Conservation (phyloP, 495 filamentous ascomycete genomes). For the Podospora pseudopauciseta region DNA sequence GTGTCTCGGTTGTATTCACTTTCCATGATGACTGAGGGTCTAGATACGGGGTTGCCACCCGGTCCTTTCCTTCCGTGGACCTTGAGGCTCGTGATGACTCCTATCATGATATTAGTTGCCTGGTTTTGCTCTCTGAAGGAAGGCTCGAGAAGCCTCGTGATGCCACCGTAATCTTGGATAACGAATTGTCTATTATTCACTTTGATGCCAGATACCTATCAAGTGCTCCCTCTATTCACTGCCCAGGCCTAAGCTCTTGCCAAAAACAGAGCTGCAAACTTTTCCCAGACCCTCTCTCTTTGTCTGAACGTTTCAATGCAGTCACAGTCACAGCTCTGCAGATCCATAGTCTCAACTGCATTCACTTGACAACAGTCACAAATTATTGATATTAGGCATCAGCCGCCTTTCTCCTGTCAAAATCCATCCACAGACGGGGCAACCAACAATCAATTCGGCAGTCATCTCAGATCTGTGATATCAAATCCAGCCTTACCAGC, state of each 20-base stretch:
- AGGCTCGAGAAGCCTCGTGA: not conserved
- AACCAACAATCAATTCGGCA: not conserved
- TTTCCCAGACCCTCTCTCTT: not conserved
- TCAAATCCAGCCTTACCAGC: constrained; percentile 12
- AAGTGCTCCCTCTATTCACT: not conserved
- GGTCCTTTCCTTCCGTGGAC: not conserved
- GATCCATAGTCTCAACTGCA: not conserved
- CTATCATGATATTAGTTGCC: not conserved
- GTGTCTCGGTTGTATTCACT: not conserved
- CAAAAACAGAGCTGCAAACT: not conserved
- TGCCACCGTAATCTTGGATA: constrained; percentile 1
- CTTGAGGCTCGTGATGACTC: not conserved
- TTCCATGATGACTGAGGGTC: not conserved
- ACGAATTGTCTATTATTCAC: not conserved
- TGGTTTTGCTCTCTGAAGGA: not conserved
- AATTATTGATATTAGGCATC: not conserved
- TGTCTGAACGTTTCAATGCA: not conserved
- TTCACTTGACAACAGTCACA: not conserved
- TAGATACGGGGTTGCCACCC: not conserved
- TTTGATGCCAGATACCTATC: not conserved
- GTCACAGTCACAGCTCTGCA: not conserved
- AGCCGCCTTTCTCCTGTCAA: not conserved
- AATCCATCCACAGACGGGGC: too few relatives aligned
- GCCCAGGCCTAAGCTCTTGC: not conserved
- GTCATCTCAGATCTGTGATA: not conserved